Conservation (phyloP, 805 yeast genomes). For the Spathaspora girioi region DNA sequence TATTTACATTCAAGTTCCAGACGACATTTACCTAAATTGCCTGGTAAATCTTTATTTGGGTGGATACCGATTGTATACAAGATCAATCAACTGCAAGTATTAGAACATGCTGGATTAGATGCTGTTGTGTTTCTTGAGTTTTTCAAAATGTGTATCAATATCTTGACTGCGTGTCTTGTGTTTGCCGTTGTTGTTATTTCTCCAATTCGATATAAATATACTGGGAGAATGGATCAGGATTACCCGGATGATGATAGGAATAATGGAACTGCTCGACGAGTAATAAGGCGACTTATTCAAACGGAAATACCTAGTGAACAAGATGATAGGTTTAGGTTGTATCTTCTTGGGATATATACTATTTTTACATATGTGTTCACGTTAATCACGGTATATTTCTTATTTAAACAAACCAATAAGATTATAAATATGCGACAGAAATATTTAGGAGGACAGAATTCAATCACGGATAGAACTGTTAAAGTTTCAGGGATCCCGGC, state of each 20-base stretch:
- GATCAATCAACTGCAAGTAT: constrained; percentile 69
- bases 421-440: constrained; percentile 77
- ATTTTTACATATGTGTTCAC: constrained; percentile 87
- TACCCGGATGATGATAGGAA: constrained; percentile 15
- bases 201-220: constrained; percentile 78
- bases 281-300: background rate
- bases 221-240: constrained; percentile 52
- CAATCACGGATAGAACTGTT: constrained; percentile 89
- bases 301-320: constrained; percentile 14
- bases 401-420: constrained; percentile 66
- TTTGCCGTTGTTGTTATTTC: constrained; percentile 75
- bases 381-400: constrained; percentile 50
- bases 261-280: constrained; percentile 3
- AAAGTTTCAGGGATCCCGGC: constrained; percentile 87
- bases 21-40: constrained; percentile 56
- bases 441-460: constrained; percentile 80
- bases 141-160: constrained; percentile 80
- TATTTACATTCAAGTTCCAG: constrained; percentile 42
- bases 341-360: constrained; percentile 76
- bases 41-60: constrained; percentile 59
- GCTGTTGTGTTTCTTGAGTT: constrained; percentile 90
- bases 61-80: constrained; percentile 71
- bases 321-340: constrained; percentile 39
- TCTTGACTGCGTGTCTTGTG: constrained; percentile 59
- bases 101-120: constrained; percentile 90